Conservation (phyloP, 768 basidiomycete species). For the Auricularia cornea region DNA sequence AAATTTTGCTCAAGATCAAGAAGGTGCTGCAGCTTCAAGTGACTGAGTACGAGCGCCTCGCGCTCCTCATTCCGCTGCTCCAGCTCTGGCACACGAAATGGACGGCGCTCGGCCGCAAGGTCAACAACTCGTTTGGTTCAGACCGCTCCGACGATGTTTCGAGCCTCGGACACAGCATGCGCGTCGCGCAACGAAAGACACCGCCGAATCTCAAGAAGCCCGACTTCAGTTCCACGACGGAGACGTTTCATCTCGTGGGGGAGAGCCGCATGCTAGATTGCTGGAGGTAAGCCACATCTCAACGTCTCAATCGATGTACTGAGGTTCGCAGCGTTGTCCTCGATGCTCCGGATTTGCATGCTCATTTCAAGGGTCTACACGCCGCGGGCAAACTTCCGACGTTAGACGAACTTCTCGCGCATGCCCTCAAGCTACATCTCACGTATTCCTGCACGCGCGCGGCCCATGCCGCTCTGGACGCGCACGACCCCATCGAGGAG, state of each 20-base stretch:
- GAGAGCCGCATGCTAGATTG: conserved; percentile 27
- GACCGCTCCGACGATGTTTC: conserved; percentile 19
- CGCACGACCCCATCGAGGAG: neutral
- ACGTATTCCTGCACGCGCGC: neutral
- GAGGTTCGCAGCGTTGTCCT: neutral
- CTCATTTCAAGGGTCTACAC: neutral
- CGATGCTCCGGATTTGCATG: neutral
- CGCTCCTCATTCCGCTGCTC: conserved; percentile 17
- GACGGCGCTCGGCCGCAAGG: conserved; percentile 21
- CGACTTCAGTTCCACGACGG: conserved; percentile 19
- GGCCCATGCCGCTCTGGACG: neutral
- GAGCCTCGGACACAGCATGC: conserved; percentile 23
- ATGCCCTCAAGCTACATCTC: neutral
- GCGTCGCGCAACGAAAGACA: conserved; percentile 18
- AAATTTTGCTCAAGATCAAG: conserved; percentile 16
- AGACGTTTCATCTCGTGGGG: conserved; percentile 20
- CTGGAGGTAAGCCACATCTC: conserved; percentile 21
- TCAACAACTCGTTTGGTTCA: conserved; percentile 10
- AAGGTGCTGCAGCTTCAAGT: conserved; percentile 4
- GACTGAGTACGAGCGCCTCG: conserved; percentile 15
- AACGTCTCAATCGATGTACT: no score
- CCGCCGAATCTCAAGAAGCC: conserved; percentile 28
- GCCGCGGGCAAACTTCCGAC: neutral
- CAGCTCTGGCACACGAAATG: conserved; percentile 28
- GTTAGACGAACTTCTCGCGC: neutral